These are phyloP conservation scores for Aspergillus sclerotioniger DNA, from an alignment of 495 filamentous ascomycete genomes.

Conservation along the genomic window DNA sequence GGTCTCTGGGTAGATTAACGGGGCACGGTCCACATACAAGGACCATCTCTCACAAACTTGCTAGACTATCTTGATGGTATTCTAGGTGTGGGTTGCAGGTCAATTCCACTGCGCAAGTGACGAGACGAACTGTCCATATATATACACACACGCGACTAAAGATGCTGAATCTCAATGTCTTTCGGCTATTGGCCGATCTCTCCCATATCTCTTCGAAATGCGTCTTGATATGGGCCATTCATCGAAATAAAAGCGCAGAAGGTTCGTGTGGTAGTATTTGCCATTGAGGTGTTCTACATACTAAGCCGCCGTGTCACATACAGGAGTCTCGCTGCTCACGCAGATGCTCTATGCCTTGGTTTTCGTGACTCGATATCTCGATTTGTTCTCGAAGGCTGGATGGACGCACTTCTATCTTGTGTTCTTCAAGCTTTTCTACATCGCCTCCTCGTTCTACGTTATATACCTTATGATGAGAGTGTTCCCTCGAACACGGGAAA, in stretches of 20 bases:
- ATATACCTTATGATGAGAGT: slow-evolving; percentile 82
- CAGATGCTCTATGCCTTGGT: slow-evolving; percentile 85
- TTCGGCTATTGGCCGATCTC: slow-evolving; percentile 78
- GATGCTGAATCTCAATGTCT: slow-evolving; percentile 56
- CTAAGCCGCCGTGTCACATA: slow-evolving; percentile 16
- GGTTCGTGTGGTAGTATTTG: slow-evolving; percentile 45
- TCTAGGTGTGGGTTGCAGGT: background rate
- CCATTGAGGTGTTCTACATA: background rate
- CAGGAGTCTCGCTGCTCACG: slow-evolving; percentile 91
- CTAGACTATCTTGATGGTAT: background rate
- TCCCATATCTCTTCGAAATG: slow-evolving; percentile 82
- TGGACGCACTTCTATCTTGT: slow-evolving; percentile 62
- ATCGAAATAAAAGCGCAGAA: slow-evolving; percentile 83
- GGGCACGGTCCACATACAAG: slow-evolving; percentile 1
- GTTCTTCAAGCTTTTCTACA: slow-evolving; percentile 82
- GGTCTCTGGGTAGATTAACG: background rate
- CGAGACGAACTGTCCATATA: background rate
- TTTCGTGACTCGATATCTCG: slow-evolving; percentile 83
- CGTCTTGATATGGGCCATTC: slow-evolving; percentile 89
- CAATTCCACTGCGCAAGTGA: background rate
- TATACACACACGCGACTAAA: slow-evolving; percentile 1
- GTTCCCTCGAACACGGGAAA: slow-evolving; percentile 83
- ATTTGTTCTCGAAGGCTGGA: slow-evolving; percentile 58
- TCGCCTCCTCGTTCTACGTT: slow-evolving; percentile 80
- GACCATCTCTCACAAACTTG: background rate